Evolutionary conservation across 805 yeast genomes (phyloP).

Genomic region (Teunomyces aglyptinius): DNA sequence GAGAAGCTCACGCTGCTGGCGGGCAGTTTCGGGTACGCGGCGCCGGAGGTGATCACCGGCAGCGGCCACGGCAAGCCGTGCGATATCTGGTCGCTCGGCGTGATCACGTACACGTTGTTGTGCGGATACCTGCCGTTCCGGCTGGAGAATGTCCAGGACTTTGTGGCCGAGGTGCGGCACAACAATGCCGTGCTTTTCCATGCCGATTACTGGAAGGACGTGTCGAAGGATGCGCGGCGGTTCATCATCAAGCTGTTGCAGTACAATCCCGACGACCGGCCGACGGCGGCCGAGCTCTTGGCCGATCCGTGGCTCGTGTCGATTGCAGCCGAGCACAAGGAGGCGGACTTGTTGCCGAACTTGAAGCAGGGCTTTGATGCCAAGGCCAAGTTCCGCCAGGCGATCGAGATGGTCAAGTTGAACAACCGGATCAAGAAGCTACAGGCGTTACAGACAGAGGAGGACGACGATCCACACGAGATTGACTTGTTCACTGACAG

Average conservation of each 20-base stretch:
- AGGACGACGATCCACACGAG: slow-evolving; percentile 53
- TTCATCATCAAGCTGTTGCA: slow-evolving; percentile 73
- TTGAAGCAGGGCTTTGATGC: slow-evolving; percentile 82
- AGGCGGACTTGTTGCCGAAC: slow-evolving; percentile 73
- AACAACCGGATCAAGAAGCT: slow-evolving; percentile 75
- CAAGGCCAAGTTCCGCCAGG: slow-evolving; percentile 78
- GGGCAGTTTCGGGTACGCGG: slow-evolving; percentile 95
- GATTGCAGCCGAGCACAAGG: slow-evolving; percentile 48
- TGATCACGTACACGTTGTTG: slow-evolving; percentile 82
- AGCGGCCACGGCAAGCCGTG: slow-evolving; percentile 93
- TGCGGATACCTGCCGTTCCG: slow-evolving; percentile 93
- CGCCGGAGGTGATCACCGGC: slow-evolving; percentile 85
- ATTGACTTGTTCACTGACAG: slow-evolving; percentile 30
- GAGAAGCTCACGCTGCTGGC: slow-evolving; percentile 71
- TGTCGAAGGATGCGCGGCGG: slow-evolving; percentile 75
- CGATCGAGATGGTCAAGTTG: slow-evolving; percentile 79
- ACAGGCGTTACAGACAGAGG: slow-evolving; percentile 57
- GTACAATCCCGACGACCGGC: slow-evolving; percentile 63
- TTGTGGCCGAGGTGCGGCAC: slow-evolving; percentile 70
- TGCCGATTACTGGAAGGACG: slow-evolving; percentile 78
- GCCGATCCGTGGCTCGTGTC: slow-evolving; percentile 67
- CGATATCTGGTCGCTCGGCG: slow-evolving; percentile 95
- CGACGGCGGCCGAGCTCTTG: slow-evolving; percentile 64
- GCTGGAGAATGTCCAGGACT: slow-evolving; percentile 78
- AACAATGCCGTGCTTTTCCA: slow-evolving; percentile 83